Base-by-base conservation (phyloP, 495 filamentous ascomycete species). In the Penicillium steckii region DNA sequence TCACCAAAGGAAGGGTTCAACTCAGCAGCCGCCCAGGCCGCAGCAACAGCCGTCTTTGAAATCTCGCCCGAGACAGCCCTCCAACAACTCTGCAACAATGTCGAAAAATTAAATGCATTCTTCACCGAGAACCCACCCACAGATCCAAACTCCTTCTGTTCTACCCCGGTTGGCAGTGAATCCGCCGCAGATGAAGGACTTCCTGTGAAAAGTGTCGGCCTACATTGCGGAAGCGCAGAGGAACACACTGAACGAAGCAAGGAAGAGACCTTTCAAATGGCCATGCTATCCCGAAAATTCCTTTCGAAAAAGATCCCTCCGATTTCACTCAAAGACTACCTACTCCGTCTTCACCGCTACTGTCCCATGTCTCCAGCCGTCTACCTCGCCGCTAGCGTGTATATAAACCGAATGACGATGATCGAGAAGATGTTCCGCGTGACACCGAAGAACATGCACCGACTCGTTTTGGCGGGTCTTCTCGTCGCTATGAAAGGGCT, bases 301-400 rank as follows among this genome's bases (percentile, higher is more conserved):
- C 92, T 92, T 68, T 93, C 89, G 19, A 95, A 94, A 62, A 80
- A 83, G 29, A 83, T 88, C 1, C 94, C 94, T 8, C 80, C 84
- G 2, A 90, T 97, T 46, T 74, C 86, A 8, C 73, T 97, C 40
- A 84, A 87, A 57, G 87, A 95, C 42, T 98, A 98, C 66, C 78
- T 97, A 17, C 70, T 84, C 54, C 88, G 94, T 38, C 82, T 97
- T 43, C 93, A 97, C 65, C 79, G 76, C 30, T 97, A 85, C 66
- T 98, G 94, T 57, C 93, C 95, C 18, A 88, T 97, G 83, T 95
- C 91, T n/a, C 93, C 94, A 2, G 92, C 85, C 13, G 95, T 97
- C 26, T 96, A 94, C 59, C 84, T 98, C n/a, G 91, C 94, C 2
- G 85, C 94, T 2, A 90, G 89, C 40, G 71, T 86, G n/a, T 97